phyloP scores from a whole-genome alignment of 2,329 filamentous ascomycete genomes.

The Apiospora aurea region DNA sequence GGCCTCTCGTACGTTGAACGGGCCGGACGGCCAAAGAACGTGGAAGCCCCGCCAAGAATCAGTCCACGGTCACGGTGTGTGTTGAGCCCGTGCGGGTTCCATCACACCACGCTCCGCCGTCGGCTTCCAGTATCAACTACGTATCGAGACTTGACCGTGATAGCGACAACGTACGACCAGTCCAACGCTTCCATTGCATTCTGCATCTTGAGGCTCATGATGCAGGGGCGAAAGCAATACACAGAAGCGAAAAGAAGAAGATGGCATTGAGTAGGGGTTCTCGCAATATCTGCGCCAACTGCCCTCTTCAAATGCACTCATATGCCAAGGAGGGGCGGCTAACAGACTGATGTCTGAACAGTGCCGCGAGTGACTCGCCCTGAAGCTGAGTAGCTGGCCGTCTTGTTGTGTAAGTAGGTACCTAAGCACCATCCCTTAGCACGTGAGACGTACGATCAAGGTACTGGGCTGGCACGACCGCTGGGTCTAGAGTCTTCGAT shows the following conservation, averaged over 20 bases:
- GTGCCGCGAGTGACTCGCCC: not conserved
- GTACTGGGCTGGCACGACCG: not conserved
- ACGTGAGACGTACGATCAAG: not conserved
- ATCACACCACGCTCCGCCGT: not conserved
- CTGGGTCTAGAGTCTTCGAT: not conserved
- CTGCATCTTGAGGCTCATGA: not conserved
- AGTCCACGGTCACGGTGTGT: constrained; percentile 1
- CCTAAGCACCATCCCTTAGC: not conserved
- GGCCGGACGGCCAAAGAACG: not conserved
- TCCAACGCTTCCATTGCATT: not conserved
- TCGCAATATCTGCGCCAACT: not conserved
- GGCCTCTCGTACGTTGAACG: constrained; percentile 1
- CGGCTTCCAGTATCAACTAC: not conserved
- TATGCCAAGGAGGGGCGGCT: not conserved
- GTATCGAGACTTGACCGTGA: constrained; percentile 12
- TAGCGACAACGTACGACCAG: constrained; percentile 1
- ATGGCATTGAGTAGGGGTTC: not conserved
- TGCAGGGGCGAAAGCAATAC: not conserved
- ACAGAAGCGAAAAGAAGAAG: not conserved
- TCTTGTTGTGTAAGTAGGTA: too few species aligned
- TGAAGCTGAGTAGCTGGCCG: not conserved
- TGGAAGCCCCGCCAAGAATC: constrained; percentile 2
- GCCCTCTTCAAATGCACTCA: too few species aligned
- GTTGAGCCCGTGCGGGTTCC: not conserved
- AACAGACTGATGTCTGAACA: not conserved